Conservation (phyloP, 2,329 filamentous ascomycete species). For the Neofusicoccum cordaticola region DNA sequence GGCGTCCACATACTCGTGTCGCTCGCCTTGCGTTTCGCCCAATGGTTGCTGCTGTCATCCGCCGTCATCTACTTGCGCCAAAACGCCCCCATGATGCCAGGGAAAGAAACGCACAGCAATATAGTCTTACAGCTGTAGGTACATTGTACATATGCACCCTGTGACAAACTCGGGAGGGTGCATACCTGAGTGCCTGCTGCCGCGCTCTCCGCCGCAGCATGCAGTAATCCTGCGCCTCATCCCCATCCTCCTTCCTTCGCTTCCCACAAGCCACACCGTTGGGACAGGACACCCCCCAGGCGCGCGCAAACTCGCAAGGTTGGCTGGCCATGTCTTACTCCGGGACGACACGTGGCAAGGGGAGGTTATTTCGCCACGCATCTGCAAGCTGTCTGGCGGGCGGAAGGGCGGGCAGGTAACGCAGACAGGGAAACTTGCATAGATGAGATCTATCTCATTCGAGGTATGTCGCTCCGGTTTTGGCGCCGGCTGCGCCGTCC, state of each 20-base stretch:
- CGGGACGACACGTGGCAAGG: conserved; percentile 3
- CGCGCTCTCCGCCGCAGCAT: background rate
- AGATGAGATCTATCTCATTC: conserved; percentile 14
- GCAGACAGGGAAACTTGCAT: background rate
- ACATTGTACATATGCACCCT: background rate
- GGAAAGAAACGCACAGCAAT: background rate
- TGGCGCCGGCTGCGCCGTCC: background rate
- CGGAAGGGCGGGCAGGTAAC: background rate
- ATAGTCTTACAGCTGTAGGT: background rate
- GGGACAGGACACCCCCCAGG: background rate
- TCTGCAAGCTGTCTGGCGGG: background rate
- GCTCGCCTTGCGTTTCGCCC: background rate
- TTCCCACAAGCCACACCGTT: background rate
- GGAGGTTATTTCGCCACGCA: background rate
- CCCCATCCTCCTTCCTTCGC: background rate
- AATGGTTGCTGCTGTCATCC: background rate
- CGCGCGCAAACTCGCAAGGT: background rate
- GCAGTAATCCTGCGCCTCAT: background rate
- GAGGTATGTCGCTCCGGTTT: background rate
- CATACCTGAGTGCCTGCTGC: background rate
- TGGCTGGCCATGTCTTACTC: background rate
- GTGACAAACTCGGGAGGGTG: background rate
- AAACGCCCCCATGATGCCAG: background rate
- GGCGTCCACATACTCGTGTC: background rate
- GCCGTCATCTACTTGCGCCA: background rate